Base-by-base conservation (phyloP, 768 basidiomycete species). In the Amanita molliuscula region DNA sequence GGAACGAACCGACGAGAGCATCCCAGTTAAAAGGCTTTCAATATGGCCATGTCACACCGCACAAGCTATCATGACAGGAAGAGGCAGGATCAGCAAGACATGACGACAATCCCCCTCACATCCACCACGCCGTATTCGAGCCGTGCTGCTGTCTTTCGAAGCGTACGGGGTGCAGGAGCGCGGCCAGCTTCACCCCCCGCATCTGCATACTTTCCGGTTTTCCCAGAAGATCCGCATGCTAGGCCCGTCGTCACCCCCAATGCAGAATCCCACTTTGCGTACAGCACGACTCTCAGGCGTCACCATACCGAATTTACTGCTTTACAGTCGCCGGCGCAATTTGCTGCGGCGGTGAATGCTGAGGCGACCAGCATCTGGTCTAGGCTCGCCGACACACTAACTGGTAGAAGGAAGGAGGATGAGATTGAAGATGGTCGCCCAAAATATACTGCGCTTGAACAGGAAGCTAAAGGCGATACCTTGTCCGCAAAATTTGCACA, bases 231-330 rank as follows among this genome's bases (percentile, higher is more conserved):
- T 64, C 60, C 69, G 38, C 64, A 66, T 42, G 65, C 68, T 11
- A 73, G 78, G 53, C 69, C 82, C 8, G 72, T 78, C 29, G 79
- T 82, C 0, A 71, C 78, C 0, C 72, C 83, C 0, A 81, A 79
- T 46, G 85, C 88, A 1, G 73, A 76, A 26, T 62, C 77, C 3
- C 88, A 91, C 59, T 91, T 91, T 58, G 82, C 87, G 1, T 90
- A 88, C 63, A 88, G 85, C 56, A 90, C 88, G 0, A 87, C 84
- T 0, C 70, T 91, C 16, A 68, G 88, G 25, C 63, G 88, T 48
- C 88, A 90, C 52, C 72, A 76, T 18, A 65, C 67, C 0, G 80
- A 83, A 16, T 64, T 62, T 20, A 60, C 63, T 10, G 68, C 71
- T 0, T 59, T 77, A 34, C 60, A 66, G 8, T 69, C 76, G n/a